These are phyloP conservation scores for Magnolia sinica DNA, from an alignment of 164 flowering plant species.

Conservation along the genomic window DNA sequence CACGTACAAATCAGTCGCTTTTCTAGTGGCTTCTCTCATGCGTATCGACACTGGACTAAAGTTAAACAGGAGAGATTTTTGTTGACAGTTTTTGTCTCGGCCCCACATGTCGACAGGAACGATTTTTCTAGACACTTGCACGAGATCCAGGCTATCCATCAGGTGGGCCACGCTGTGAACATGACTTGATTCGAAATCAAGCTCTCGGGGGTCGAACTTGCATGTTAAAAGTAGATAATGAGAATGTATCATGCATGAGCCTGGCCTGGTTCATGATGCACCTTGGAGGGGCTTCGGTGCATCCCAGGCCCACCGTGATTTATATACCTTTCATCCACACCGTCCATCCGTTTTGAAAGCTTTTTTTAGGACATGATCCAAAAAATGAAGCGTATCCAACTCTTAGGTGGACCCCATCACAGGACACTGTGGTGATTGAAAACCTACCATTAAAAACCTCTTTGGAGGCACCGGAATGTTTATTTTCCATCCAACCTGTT, in stretches of 20 bases:
- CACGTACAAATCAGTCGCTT: not conserved
- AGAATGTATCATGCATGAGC: not conserved
- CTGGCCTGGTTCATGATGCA: too few species aligned
- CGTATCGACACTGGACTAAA: not conserved
- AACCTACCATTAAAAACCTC: too few species aligned
- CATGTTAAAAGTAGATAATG: not conserved
- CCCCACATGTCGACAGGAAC: not conserved
- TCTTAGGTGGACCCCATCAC: too few species aligned
- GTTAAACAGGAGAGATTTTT: not conserved
- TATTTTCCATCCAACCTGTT: too few species aligned
- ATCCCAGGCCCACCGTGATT: too few species aligned
- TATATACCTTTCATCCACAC: too few species aligned
- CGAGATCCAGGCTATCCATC: not conserved
- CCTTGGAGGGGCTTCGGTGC: too few species aligned
- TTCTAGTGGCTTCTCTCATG: not conserved
- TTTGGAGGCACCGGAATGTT: too few species aligned
- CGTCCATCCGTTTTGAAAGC: too few species aligned
- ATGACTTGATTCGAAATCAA: not conserved
- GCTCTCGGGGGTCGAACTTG: not conserved
- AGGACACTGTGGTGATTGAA: too few species aligned
- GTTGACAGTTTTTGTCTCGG: not conserved
- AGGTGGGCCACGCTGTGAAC: not conserved
- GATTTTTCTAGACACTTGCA: not conserved
- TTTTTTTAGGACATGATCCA: too few species aligned
- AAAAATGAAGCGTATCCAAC: too few species aligned